Evolutionary conservation across 352 stramenopile genomes (phyloP), one percentile per base, ranked within the genome.

Genomic region (Discostella stelligera): DNA sequence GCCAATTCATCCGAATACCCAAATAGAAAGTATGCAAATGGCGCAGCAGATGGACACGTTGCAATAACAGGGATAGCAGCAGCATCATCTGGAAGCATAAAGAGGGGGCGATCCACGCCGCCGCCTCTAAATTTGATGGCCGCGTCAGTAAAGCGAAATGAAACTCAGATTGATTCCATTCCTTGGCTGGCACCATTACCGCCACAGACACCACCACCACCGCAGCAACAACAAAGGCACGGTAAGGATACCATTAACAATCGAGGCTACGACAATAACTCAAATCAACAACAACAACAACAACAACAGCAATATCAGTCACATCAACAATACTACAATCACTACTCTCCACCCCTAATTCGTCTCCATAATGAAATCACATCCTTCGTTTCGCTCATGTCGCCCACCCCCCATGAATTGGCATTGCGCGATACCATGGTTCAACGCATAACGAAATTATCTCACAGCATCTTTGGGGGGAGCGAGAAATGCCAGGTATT

Each of bases 321-420:
- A 11, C 16, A 41, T 53, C 48, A 52, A 11, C 9, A 23, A 61
- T 20, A 13, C 23, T 27, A 10, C 9, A 20, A 20, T 52, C 63
- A 56, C 14, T 48, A 30, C 37, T 18, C 60, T 7, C 67, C 79
- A 3, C 77, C 74, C 23, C 39, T 97, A 56, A 80, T 96, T 44
- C 89, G 87, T 69, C 84, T 98, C 8, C 96, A 98, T 82, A 95
- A 98, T 67, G 96, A 98, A 89, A 97, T 98, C 76, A 93, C 98
- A 62, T 91, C 96, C 61, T 98, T 98, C 93, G 89, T 94, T 39
- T 85, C 85, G 20, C 93, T 98, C 39, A 95, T 98, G 80, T 94
- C 93, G 71, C 95, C 95, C 8, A 94, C 88, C 0, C 50, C 82
- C 8, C 82, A 94, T 0, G 96, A 98, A 71, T 72, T 95, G 20